Evolutionary conservation across 208 protist species (phyloP).

Genomic region (Trypanosoma grayi): DNA sequence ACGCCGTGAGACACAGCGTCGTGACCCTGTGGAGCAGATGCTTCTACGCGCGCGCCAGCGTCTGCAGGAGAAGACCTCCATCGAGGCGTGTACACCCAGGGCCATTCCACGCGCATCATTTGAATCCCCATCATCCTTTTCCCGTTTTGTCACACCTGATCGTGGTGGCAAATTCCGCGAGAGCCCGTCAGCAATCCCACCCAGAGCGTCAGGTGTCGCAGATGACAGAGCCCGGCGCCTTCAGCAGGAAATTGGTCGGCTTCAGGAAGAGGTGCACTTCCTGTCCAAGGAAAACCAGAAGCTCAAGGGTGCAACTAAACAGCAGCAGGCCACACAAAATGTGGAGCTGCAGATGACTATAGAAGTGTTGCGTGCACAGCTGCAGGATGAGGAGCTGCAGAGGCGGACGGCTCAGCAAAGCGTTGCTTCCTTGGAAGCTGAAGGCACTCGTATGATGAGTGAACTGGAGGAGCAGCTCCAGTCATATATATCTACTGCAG

Average conservation of each 20-base stretch:
- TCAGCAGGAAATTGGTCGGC: constrained; percentile 41
- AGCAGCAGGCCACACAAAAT: constrained; percentile 31
- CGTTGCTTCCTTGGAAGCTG: not conserved
- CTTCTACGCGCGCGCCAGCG: constrained; percentile 47
- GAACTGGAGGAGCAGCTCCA: constrained; percentile 39
- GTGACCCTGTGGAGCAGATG: constrained; percentile 29
- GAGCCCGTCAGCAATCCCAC: too few relatives aligned
- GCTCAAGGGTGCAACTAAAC: constrained; percentile 29
- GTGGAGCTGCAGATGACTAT: constrained; percentile 36
- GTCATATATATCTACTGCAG: constrained; percentile 35
- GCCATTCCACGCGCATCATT: not conserved
- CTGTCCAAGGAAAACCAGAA: constrained; percentile 47
- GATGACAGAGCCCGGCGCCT: constrained; percentile 36
- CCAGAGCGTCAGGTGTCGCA: too few relatives aligned
- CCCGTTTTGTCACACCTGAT: not conserved
- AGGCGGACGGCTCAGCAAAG: constrained; percentile 10
- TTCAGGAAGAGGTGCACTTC: constrained; percentile 51
- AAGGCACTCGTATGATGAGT: constrained; percentile 25
- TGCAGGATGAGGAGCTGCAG: constrained; percentile 39
- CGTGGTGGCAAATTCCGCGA: not conserved
- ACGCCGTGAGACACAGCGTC: not conserved
- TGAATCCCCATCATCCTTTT: not conserved
- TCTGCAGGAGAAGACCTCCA: constrained; percentile 30
- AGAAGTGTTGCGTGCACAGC: constrained; percentile 43
- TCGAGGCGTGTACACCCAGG: not conserved